Evolutionary conservation across 768 basidiomycete genomes (phyloP).

Genomic region (Clathrus columnatus): DNA sequence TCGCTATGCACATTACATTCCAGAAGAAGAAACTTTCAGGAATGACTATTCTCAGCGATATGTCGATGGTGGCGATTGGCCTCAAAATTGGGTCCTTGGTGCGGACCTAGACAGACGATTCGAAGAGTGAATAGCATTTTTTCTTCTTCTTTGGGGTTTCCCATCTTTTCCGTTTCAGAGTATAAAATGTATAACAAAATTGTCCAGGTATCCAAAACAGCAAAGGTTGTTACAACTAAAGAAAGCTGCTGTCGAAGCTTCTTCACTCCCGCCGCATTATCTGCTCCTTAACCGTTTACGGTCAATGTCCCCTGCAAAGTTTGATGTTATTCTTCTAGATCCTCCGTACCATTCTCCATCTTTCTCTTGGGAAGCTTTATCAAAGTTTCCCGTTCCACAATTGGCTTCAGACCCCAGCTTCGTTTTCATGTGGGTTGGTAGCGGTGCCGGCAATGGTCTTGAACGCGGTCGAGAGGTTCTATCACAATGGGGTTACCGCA

Average conservation of each 20-base stretch:
- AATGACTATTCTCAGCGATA: conserved; percentile 92
- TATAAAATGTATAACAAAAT: neutral
- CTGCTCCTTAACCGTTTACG: conserved; percentile 52
- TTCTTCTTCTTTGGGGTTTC: neutral
- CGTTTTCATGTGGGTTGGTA: conserved; percentile 93
- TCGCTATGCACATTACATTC: conserved; percentile 74
- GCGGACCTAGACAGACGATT: conserved; percentile 83
- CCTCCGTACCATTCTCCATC: conserved; percentile 75
- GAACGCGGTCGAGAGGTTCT: conserved; percentile 88
- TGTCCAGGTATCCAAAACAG: conserved; percentile 86
- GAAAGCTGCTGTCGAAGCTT: conserved; percentile 60
- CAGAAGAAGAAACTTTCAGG: conserved; percentile 92
- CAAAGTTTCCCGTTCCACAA: conserved; percentile 70
- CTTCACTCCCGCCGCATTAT: conserved; percentile 67
- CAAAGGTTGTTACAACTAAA: conserved; percentile 78
- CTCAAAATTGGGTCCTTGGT: conserved; percentile 88
- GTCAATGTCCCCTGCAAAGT: conserved; percentile 48
- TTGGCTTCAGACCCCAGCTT: conserved; percentile 90
- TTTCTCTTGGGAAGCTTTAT: conserved; percentile 78
- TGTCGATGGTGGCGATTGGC: conserved; percentile 87
- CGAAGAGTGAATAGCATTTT: conserved; percentile 93
- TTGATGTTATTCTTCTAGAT: conserved; percentile 87
- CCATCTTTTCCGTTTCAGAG: neutral
- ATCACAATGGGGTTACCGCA: conserved; percentile 86
- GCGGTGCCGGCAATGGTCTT: conserved; percentile 80